Conservation (phyloP, 306 rosid species). For the Lablab purpureus region DNA sequence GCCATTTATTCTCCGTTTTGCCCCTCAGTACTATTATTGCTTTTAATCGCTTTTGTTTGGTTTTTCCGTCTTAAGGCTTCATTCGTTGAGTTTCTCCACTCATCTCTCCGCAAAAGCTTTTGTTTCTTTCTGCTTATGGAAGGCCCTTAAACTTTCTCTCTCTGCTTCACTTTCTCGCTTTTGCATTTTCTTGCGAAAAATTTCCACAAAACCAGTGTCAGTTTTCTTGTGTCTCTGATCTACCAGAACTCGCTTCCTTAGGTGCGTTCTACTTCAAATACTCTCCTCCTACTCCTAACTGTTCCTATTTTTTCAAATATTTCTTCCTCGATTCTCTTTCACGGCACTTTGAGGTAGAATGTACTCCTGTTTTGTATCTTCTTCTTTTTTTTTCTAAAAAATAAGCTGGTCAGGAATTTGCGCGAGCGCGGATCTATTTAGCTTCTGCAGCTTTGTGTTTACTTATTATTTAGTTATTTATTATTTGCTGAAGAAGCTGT, state of each 20-base stretch:
- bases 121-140: slow-evolving; percentile 90
- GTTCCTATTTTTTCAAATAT: background rate
- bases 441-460: background rate
- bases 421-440: slow-evolving; percentile 43
- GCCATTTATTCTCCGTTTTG: slow-evolving; percentile 47
- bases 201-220: slow-evolving; percentile 9
- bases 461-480: background rate
- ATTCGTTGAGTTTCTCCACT: slow-evolving; percentile 30
- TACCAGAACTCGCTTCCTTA: slow-evolving; percentile 43
- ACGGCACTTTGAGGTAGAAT: background rate
- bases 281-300: slow-evolving; percentile 13
- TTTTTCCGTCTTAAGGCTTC: slow-evolving; percentile 43
- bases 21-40: slow-evolving; percentile 42
- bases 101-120: slow-evolving; percentile 54
- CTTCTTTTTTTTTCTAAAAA: background rate
- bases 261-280: slow-evolving; percentile 49
- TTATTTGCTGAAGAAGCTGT: slow-evolving; percentile 6
- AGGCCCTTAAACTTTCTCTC: slow-evolving; percentile 60
- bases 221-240: slow-evolving; percentile 55
- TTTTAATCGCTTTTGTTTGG: slow-evolving; percentile 10
- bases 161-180: slow-evolving; percentile 30
- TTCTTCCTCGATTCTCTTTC: background rate
- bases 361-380: background rate
- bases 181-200: slow-evolving; percentile 45
- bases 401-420: background rate